Conservation (phyloP, 2,329 filamentous ascomycete species). For the Epichloe typhina region DNA sequence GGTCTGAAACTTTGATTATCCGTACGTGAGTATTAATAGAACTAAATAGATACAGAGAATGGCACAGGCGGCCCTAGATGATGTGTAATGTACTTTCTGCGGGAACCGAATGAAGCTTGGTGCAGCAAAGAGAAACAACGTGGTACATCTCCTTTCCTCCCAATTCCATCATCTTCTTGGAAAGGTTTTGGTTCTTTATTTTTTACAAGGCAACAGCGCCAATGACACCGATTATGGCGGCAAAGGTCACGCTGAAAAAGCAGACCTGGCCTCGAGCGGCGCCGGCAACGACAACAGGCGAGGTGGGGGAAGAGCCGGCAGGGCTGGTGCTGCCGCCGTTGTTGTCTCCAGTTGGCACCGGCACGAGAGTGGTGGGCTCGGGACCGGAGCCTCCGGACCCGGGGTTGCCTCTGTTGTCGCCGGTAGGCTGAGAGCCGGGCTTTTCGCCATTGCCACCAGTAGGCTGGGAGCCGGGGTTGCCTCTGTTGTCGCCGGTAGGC, state of each 20-base stretch:
- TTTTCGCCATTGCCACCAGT: not conserved
- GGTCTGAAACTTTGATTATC: no score
- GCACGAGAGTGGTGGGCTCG: not conserved
- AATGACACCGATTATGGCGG: not conserved
- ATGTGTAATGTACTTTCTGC: not conserved
- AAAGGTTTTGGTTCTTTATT: not conserved
- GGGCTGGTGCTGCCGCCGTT: not conserved
- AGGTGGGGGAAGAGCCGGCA: not conserved
- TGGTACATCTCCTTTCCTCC: not conserved
- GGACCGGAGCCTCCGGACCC: not conserved
- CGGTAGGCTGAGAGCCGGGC: not conserved
- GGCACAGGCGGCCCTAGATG: not conserved
- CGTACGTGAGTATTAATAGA: not conserved
- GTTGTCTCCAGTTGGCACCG: not conserved
- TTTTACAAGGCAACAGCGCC: not conserved
- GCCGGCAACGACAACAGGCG: not conserved
- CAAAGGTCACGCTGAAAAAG: not conserved
- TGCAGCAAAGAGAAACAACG: no score
- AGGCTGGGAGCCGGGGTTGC: not conserved
- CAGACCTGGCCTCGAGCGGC: not conserved
- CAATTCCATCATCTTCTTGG: not conserved
- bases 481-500: not conserved
- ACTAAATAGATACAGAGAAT: not conserved
- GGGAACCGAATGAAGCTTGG: not conserved
- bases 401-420: not conserved